These are phyloP conservation scores for Scheffersomyces lignicola DNA, from an alignment of 1,139 yeast species.

Conservation along the genomic window DNA sequence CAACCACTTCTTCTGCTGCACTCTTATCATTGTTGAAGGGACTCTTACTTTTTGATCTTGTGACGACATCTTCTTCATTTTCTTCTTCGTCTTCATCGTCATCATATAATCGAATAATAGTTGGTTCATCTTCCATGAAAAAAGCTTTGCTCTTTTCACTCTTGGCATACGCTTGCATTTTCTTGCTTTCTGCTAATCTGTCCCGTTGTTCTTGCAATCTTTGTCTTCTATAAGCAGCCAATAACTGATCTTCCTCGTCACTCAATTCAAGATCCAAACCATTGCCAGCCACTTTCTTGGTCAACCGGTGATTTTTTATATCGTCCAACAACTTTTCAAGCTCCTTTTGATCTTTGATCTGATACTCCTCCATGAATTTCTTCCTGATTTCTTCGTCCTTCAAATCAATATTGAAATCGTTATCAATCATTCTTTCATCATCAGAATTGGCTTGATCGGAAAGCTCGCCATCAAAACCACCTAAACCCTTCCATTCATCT, in stretches of 20 bases:
- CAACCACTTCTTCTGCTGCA: slow-evolving; percentile 28
- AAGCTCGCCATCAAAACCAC: slow-evolving; percentile 76
- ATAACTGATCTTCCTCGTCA: slow-evolving; percentile 64
- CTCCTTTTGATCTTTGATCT: slow-evolving; percentile 65
- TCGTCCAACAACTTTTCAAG: slow-evolving; percentile 78
- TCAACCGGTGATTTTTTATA: slow-evolving; percentile 76
- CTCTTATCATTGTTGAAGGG: slow-evolving; percentile 10
- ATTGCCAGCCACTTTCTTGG: slow-evolving; percentile 58
- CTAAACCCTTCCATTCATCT: slow-evolving; percentile 92
- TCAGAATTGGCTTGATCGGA: slow-evolving; percentile 71
- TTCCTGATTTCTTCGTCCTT: slow-evolving; percentile 62
- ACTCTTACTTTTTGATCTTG: slow-evolving; percentile 11
- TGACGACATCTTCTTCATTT: slow-evolving; percentile 10
- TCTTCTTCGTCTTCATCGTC: slow-evolving; percentile 28
- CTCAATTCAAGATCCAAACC: slow-evolving; percentile 66
- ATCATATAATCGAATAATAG: slow-evolving; percentile 24
- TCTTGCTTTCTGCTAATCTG: slow-evolving; percentile 55
- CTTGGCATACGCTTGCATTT: slow-evolving; percentile 45
- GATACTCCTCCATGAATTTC: slow-evolving; percentile 66
- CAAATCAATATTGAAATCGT: slow-evolving; percentile 57
- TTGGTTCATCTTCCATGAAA: slow-evolving; percentile 56
- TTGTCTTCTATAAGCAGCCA: slow-evolving; percentile 50
- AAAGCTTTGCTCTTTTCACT: slow-evolving; percentile 70
- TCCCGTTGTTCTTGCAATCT: slow-evolving; percentile 57
- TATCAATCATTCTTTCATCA: slow-evolving; percentile 81